These are phyloP conservation scores for Aureobasidium sp. DNA, from an alignment of 2,329 filamentous ascomycete genomes.

Conservation along the genomic window DNA sequence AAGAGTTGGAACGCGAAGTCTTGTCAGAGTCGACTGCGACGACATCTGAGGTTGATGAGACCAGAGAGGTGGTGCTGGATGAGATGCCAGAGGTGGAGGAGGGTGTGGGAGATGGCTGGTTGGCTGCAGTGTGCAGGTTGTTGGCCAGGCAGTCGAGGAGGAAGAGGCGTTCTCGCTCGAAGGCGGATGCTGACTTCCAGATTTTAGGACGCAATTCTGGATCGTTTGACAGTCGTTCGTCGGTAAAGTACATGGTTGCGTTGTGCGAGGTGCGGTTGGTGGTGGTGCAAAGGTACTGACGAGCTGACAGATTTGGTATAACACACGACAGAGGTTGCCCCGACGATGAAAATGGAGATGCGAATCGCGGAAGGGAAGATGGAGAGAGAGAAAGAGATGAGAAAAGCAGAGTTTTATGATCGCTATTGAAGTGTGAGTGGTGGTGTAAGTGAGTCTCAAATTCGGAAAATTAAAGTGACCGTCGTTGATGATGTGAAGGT, in stretches of 20 bases:
- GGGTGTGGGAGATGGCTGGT: background rate
- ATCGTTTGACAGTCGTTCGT: background rate
- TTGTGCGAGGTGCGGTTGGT: background rate
- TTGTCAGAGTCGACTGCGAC: background rate
- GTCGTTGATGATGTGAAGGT: background rate
- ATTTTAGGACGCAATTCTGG: background rate
- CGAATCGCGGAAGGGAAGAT: background rate
- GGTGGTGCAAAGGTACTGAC: too few species aligned
- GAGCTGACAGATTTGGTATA: background rate
- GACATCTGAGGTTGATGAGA: background rate
- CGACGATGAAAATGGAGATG: background rate
- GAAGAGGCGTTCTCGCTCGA: background rate
- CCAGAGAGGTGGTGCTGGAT: background rate
- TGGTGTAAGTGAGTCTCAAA: background rate
- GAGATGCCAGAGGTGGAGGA: too few species aligned
- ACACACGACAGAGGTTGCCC: background rate
- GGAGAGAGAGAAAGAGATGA: background rate
- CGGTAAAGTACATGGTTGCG: background rate
- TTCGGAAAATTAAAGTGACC: background rate
- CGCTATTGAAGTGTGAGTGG: background rate
- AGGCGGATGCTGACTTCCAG: background rate
- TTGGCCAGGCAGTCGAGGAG: background rate
- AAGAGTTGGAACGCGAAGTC: background rate
- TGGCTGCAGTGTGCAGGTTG: background rate
- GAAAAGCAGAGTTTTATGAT: background rate